These are phyloP conservation scores for Pichia rugopelliculosa DNA, from an alignment of 805 yeast genomes.

Conservation along the genomic window DNA sequence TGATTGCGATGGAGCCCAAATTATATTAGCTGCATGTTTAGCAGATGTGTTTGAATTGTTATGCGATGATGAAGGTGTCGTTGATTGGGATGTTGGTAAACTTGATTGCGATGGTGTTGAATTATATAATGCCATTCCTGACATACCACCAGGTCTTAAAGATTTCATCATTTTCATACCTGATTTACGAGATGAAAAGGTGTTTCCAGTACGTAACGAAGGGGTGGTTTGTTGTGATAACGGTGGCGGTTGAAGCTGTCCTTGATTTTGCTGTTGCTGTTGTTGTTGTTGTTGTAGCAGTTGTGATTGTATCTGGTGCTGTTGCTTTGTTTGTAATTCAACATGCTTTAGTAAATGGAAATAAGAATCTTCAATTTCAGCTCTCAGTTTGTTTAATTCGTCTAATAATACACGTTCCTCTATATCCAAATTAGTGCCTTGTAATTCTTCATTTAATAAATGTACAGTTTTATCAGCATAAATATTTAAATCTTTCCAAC, in stretches of 20 bases:
- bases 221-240: constrained; percentile 8
- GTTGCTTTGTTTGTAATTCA: constrained; percentile 11
- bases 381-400: constrained; percentile 20
- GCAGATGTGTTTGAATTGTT: constrained; percentile 18
- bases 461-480: constrained; percentile 51
- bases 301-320: constrained; percentile 1
- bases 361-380: constrained; percentile 12
- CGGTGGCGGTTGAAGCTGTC: constrained; percentile 24
- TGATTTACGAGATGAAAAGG: constrained; percentile 1
- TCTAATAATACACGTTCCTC: constrained; percentile 40
- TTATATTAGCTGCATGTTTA: constrained; percentile 30
- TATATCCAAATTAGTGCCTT: constrained; percentile 28
- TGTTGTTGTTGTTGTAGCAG: constrained; percentile 15
- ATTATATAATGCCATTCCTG: not conserved
- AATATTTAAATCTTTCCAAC: constrained; percentile 70
- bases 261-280: constrained; percentile 21
- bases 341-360: constrained; percentile 1
- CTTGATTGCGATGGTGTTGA: constrained; percentile 1
- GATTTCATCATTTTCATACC: constrained; percentile 8
- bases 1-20: constrained; percentile 32
- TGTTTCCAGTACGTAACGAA: constrained; percentile 11
- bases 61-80: constrained; percentile 1
- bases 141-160: constrained; percentile 6
- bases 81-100: constrained; percentile 6
- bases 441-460: constrained; percentile 36